A percentile compares a stretch with the other conserved stretches of the same genome.
Evolutionary conservation across 345 rosid species (phyloP).

Genomic region (Eucalyptus curtisii): DNA sequence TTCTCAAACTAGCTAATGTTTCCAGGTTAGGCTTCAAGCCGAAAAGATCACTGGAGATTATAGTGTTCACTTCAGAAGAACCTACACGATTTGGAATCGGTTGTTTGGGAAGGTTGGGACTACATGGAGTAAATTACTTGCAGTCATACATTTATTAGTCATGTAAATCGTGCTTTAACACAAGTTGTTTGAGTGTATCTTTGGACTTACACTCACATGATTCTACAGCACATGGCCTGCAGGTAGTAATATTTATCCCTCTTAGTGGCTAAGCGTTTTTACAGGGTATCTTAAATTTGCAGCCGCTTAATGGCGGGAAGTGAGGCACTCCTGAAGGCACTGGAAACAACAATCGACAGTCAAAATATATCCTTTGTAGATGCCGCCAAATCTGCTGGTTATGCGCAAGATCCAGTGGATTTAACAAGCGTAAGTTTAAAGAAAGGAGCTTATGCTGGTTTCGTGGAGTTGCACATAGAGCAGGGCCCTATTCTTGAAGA

Average conservation of each 20-base stretch:
- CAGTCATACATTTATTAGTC: not conserved
- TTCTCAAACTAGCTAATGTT: not conserved
- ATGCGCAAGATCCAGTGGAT: slow-evolving; percentile 42
- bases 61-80: slow-evolving; percentile 91
- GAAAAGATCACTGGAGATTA: slow-evolving; percentile 70
- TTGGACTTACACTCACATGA: not conserved
- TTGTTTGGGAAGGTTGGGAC: slow-evolving; percentile 84
- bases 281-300: slow-evolving; percentile 3
- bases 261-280: not conserved
- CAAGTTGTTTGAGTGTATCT: not conserved
- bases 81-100: slow-evolving; percentile 94
- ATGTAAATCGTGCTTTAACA: not conserved
- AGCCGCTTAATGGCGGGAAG: slow-evolving; percentile 86
- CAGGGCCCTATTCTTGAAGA: slow-evolving; percentile 90
- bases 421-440: slow-evolving; percentile 48
- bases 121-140: not conserved
- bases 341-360: slow-evolving; percentile 54
- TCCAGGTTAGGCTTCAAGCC: slow-evolving; percentile 81
- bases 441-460: slow-evolving; percentile 69
- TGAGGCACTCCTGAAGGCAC: slow-evolving; percentile 38
- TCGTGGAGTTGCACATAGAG: slow-evolving; percentile 91
- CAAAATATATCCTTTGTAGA: slow-evolving; percentile 69
- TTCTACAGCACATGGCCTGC: not conserved
- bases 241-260: not conserved
- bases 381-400: slow-evolving; percentile 83